Evolutionary conservation across 768 basidiomycete species (phyloP).

Genomic region (Candolleomyces eurysporus): DNA sequence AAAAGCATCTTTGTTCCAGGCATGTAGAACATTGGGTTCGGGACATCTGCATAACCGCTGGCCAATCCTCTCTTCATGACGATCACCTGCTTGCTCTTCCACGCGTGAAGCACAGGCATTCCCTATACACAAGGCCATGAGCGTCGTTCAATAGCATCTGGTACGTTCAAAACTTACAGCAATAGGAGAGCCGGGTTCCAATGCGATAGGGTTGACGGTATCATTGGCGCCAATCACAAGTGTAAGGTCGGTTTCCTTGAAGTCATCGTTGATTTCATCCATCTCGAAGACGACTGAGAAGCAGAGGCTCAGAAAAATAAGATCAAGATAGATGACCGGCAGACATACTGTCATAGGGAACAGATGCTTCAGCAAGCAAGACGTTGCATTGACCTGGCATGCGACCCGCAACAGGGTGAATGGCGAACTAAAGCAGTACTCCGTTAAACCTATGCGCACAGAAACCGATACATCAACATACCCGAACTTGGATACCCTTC

Average conservation of each 20-base stretch:
- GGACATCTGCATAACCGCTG: constrained; percentile 88
- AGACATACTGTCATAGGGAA: constrained; percentile 80
- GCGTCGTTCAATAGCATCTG: not conserved
- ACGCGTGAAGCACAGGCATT: constrained; percentile 89
- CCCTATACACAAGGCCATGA: constrained; percentile 38
- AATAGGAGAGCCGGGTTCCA: constrained; percentile 84
- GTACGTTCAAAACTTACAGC: constrained; percentile 41
- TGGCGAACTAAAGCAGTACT: constrained; percentile 52
- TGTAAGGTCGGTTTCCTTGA: constrained; percentile 84
- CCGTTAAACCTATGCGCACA: not conserved
- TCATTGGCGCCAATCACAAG: constrained; percentile 92
- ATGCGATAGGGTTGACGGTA: constrained; percentile 87
- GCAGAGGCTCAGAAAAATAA: not conserved
- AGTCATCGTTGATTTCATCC: constrained; percentile 95
- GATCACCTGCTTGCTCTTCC: constrained; percentile 91
- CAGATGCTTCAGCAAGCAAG: constrained; percentile 85
- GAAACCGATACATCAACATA: constrained; percentile 20
- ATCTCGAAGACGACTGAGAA: constrained; percentile 82
- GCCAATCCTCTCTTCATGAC: constrained; percentile 94
- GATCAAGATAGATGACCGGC: not conserved
- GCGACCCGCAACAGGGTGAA: constrained; percentile 88
- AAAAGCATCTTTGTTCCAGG: constrained; percentile 88
- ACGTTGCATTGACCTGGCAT: constrained; percentile 96
- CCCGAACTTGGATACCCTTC: constrained; percentile 75
- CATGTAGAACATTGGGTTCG: constrained; percentile 95